Evolutionary conservation across 192 early-diverging fungal genomes (phyloP), one percentile per base, ranked within the genome.

Genomic region (Diversispora epigaea): DNA sequence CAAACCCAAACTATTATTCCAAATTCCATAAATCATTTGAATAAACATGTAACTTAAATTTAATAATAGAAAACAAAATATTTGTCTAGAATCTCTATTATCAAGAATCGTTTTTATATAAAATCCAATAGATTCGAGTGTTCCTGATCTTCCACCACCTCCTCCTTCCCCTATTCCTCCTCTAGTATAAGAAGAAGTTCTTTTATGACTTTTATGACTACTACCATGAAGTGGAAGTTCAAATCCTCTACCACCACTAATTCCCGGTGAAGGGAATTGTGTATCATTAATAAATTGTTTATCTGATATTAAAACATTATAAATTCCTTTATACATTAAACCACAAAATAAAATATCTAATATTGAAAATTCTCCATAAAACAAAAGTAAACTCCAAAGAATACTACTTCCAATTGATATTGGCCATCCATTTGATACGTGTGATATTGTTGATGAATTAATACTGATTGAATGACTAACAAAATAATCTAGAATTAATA

Each of bases 1-100:
- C 25, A 98, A 86, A 6, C 95, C 94, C 61, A 98, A 84, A 78
- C 90, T 91, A 83, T 94, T 94, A 57, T 91, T 91, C 80, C 87
- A 90, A 40, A 91, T 85, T 55, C 92, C 92, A 66, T 94, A 94
- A 10, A 87, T 67, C 40, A 94, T 80, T 83, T 98, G 95, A 21
- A 98, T 91, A 76, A 92, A 87, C 88, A 95, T 97, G 77, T 96
- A 98, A 14, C 90, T 88, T 21, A 98, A 81, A 80, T 98, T 98
- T 62, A 98, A 86, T 44, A 95, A 78, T 75, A 98, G 81, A 77
- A 98, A 98, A 81, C 92, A 92, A 80, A 96, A 95, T 73, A 98
- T 94, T 79, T 94, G 94, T 76, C 93, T 89, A 9, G 96, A 97
- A 66, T 93, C 90, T 43, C 80, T 80, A 79, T 92, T 89, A 43